Conservation (phyloP, 345 rosid genomes). For the Luvunga scandens region DNA sequence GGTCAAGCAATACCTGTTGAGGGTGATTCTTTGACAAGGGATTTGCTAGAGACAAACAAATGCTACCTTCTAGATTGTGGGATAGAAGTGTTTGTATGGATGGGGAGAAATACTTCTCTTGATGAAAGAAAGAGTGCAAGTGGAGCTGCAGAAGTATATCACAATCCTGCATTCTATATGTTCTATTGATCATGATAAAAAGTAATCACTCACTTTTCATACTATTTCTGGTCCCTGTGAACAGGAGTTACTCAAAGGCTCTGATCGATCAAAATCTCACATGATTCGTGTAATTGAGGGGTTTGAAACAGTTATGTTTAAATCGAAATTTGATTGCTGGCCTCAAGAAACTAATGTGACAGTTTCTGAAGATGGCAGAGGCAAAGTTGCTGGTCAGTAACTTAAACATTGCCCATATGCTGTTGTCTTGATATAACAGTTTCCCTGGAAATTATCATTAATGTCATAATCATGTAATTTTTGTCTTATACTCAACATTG, state of each 20-base stretch:
- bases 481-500: slow-evolving; percentile 6
- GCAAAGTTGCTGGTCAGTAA: slow-evolving; percentile 93
- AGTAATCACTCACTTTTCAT: slow-evolving; percentile 7
- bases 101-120: slow-evolving; percentile 82
- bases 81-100: slow-evolving; percentile 86
- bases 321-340: slow-evolving; percentile 92
- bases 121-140: slow-evolving; percentile 85
- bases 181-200: slow-evolving; percentile 6
- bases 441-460: background rate
- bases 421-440: background rate
- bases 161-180: slow-evolving; percentile 11
- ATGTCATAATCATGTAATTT: background rate
- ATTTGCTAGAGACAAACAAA: slow-evolving; percentile 69
- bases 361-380: slow-evolving; percentile 93
- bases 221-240: slow-evolving; percentile 10
- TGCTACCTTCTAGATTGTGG: slow-evolving; percentile 91
- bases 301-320: slow-evolving; percentile 88
- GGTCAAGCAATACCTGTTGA: slow-evolving; percentile 73
- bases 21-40: slow-evolving; percentile 68
- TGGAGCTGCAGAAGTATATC: slow-evolving; percentile 70
- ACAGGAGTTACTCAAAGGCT: slow-evolving; percentile 63
- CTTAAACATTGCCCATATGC: slow-evolving; percentile 9
- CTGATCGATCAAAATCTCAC: slow-evolving; percentile 58
- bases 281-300: slow-evolving; percentile 91
- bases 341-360: slow-evolving; percentile 57